Base-by-base conservation (phyloP, 2,329 filamentous ascomycete genomes). In the Ophiostoma fasciatum region DNA sequence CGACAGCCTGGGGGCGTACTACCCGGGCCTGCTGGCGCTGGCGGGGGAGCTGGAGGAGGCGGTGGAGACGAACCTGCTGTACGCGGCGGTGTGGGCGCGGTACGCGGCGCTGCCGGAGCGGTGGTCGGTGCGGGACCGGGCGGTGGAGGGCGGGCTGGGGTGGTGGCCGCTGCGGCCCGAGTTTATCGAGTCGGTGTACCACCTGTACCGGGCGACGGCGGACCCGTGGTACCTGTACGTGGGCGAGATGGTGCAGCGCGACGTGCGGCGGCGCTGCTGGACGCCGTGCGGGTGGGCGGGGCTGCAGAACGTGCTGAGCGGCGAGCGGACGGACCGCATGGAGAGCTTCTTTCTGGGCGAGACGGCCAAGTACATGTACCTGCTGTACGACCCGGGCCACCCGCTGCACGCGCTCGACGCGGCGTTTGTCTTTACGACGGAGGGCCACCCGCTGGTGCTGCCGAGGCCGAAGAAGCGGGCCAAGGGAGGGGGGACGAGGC, bases 301-400 rank as follows among this genome's bases (percentile, higher is more conserved):
- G 1, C 65, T 96, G 25, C 78, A 85, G 49, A 78, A 87, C 53
- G 82, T 88, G 8, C 64, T 78, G 23, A 82, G 72, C 5, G 88
- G 88, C 4, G 83, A 94, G 57, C 74, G 84, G 56, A 82, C 74
- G 47, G 87, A 98, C 53, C 79, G 90, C 23, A 96, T 96, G 90
- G 90, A 98, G 58, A 96, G 88, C 53, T 98, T 96, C 65, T 96
- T 96, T 51, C 67, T 98, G 1, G 88, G 90, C 12, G 90, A 98
- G 58, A 98, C 90, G 2, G 78, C 84, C 30, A 94, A 96, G 57
- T 98, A 98, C 55, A 64, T 98, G 43, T 96, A 92, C 54, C 62
- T 98, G 37, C 71, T 96, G 3, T 96, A 92, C 54, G 82, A 93
- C 45, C 69, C 77, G 5, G 68, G 76, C 12, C 90, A 96, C 57